Evolutionary conservation across 805 yeast species (phyloP).

Genomic region (Wickerhamiella vanderwaltii): DNA sequence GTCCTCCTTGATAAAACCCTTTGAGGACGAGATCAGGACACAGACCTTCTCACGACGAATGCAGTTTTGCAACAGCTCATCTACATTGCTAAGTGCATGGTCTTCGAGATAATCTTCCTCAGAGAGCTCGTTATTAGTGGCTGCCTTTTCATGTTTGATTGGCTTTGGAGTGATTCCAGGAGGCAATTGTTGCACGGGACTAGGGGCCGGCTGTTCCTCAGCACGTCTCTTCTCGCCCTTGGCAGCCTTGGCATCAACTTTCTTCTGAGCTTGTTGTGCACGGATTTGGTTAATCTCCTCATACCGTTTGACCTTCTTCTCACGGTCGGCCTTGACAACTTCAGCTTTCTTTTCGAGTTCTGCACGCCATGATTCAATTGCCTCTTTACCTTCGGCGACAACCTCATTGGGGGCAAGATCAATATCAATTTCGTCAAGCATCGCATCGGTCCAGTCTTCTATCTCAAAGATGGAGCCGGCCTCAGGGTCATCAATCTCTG

Average conservation of each 20-base stretch:
- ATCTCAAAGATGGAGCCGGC: constrained; percentile 10
- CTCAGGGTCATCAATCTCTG: constrained; percentile 34
- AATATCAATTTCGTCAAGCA: constrained; percentile 26
- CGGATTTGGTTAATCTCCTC: constrained; percentile 5
- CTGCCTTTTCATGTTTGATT: constrained; percentile 1
- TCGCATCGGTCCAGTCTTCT: constrained; percentile 15
- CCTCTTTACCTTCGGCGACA: constrained; percentile 23
- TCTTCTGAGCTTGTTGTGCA: constrained; percentile 2
- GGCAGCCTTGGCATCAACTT: constrained; percentile 8
- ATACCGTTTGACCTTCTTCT: not conserved
- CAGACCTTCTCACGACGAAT: constrained; percentile 18
- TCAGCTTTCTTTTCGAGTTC: constrained; percentile 10
- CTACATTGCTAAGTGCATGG: constrained; percentile 9
- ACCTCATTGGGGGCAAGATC: constrained; percentile 20
- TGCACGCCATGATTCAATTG: constrained; percentile 15
- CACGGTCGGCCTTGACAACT: constrained; percentile 3
- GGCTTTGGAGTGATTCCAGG: constrained; percentile 14
- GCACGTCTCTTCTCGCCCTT: not conserved
- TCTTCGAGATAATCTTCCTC: constrained; percentile 13
- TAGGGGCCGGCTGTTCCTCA: not conserved
- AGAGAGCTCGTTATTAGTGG: constrained; percentile 1
- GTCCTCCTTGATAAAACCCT: constrained; percentile 14
- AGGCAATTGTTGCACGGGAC: constrained; percentile 9
- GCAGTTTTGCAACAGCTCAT: constrained; percentile 16
- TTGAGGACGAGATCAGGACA: constrained; percentile 14